phyloP scores from a whole-genome alignment of 2,329 filamentous ascomycete genomes.

The Pseudogymnoascus sp. region DNA sequence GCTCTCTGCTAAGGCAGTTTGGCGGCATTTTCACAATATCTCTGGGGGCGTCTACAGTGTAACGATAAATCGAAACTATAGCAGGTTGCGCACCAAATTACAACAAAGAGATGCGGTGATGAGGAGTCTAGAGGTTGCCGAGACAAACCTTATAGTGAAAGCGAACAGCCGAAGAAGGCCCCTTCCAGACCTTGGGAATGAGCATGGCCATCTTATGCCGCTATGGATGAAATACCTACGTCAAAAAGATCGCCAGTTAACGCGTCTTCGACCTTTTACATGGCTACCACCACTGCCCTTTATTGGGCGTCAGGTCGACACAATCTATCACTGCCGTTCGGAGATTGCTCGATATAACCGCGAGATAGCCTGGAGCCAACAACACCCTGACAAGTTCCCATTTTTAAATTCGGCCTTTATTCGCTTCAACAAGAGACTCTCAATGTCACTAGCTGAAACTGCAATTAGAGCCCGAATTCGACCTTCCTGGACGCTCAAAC shows the following conservation, averaged over 20 bases:
- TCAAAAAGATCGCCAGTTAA: conserved; percentile 70
- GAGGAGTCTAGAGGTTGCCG: conserved; percentile 61
- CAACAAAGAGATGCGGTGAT: conserved; percentile 65
- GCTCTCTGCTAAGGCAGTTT: conserved; percentile 70
- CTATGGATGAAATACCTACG: conserved; percentile 35
- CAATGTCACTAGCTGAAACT: conserved; percentile 64
- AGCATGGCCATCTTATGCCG: conserved; percentile 56
- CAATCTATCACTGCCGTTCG: conserved; percentile 77
- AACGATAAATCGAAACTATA: conserved; percentile 84
- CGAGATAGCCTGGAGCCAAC: conserved; percentile 81
- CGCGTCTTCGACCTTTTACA: conserved; percentile 59
- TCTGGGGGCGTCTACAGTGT: conserved; percentile 86
- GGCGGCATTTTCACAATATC: conserved; percentile 81
- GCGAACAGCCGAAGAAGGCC: conserved; percentile 43
- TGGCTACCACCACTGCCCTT: conserved; percentile 71
- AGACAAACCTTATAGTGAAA: conserved; percentile 70
- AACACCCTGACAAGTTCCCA: conserved; percentile 71
- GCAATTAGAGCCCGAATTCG: conserved; percentile 56
- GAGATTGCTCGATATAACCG: conserved; percentile 77
- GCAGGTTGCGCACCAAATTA: conserved; percentile 73
- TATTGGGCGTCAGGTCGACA: conserved; percentile 80
- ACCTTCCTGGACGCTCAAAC: too few relatives aligned
- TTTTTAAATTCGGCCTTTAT: conserved; percentile 91
- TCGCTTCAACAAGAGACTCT: conserved; percentile 91
- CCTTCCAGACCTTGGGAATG: conserved; percentile 60